A percentile compares a stretch with the other conserved stretches of the same genome.
phyloP scores from a whole-genome alignment of 2,329 filamentous ascomycete species.

The Huntiella moniliformis region DNA sequence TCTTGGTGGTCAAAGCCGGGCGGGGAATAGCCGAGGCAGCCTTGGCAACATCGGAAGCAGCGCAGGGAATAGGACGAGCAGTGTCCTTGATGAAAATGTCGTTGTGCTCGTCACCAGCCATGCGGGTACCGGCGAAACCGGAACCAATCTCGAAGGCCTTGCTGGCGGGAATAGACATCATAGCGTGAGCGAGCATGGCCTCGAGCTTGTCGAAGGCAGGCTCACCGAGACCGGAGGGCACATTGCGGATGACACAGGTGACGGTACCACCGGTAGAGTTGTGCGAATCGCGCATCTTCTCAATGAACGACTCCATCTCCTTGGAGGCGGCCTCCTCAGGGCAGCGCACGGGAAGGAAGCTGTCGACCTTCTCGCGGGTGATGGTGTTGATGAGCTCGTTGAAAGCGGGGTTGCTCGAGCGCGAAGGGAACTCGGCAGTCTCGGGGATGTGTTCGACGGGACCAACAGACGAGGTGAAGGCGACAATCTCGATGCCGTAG shows the following conservation, averaged over 20 bases:
- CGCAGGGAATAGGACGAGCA: conserved; percentile 19
- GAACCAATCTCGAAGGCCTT: conserved; percentile 95
- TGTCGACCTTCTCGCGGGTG: conserved; percentile 59
- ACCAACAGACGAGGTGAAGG: conserved; percentile 76
- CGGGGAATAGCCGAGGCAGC: conserved; percentile 26
- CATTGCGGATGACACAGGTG: conserved; percentile 79
- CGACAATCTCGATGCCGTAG: conserved; percentile 77
- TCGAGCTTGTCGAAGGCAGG: conserved; percentile 93
- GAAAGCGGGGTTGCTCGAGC: conserved; percentile 61
- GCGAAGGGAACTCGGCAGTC: conserved; percentile 45
- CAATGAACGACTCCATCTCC: conserved; percentile 65
- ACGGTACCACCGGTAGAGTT: conserved; percentile 93
- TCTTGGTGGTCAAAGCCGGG: conserved; percentile 58
- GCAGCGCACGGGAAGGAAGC: conserved; percentile 71
- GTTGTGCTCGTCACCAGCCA: conserved; percentile 82
- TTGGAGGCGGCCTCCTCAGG: conserved; percentile 45
- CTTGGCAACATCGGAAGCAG: conserved; percentile 20
- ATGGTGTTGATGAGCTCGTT: conserved; percentile 54
- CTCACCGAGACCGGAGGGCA: conserved; percentile 73
- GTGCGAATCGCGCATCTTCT: conserved; percentile 53
- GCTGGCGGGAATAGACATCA: conserved; percentile 85
- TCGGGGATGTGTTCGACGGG: conserved; percentile 57
- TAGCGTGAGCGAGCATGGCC: conserved; percentile 75
- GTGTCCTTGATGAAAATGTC: conserved; percentile 50
- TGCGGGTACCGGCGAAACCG: conserved; percentile 70